These are phyloP conservation scores for Trichoderma guizhouense DNA, from an alignment of 2,329 filamentous ascomycete genomes.

Conservation along the genomic window DNA sequence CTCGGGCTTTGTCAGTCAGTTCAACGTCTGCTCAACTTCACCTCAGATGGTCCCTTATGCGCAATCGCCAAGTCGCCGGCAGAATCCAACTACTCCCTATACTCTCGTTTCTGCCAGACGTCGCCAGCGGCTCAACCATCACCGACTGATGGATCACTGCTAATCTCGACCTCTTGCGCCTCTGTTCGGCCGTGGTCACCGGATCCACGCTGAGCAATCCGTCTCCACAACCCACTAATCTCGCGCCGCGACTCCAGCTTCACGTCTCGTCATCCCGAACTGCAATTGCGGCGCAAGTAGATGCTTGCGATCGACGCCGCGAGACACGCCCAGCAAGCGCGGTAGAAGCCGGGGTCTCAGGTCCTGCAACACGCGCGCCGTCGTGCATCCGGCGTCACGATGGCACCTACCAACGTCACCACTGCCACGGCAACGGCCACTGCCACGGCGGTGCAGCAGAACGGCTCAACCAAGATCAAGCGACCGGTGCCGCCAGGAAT, in stretches of 20 bases:
- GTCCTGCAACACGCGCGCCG: constrained; percentile 15
- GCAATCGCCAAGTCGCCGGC: constrained; percentile 8
- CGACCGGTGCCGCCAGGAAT: constrained; percentile 63
- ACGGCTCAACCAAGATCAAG: constrained; percentile 59
- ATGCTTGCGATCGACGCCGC: constrained; percentile 21
- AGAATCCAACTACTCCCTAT: not conserved
- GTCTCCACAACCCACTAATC: constrained; percentile 23
- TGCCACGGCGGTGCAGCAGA: constrained; percentile 43
- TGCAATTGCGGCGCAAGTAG: constrained; percentile 19
- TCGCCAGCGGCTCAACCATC: not conserved
- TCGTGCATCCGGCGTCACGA: constrained; percentile 34
- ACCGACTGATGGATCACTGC: constrained; percentile 13
- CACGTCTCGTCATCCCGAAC: constrained; percentile 14
- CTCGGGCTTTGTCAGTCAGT: constrained; percentile 6
- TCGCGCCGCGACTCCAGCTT: constrained; percentile 22
- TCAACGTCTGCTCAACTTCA: constrained; percentile 10
- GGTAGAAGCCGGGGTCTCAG: not conserved
- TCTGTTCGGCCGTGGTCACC: constrained; percentile 13
- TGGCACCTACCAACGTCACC: constrained; percentile 55
- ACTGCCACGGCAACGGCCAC: constrained; percentile 38
- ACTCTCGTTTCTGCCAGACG: constrained; percentile 7
- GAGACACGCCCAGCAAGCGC: constrained; percentile 14
- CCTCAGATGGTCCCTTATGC: constrained; percentile 1
- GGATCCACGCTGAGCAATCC: constrained; percentile 17
- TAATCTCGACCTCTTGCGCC: constrained; percentile 10